Percentiles rank a stretch among this genome's conserved stretches.
phyloP scores from a whole-genome alignment of 345 rosid genomes.

The Nephelium lappaceum region DNA sequence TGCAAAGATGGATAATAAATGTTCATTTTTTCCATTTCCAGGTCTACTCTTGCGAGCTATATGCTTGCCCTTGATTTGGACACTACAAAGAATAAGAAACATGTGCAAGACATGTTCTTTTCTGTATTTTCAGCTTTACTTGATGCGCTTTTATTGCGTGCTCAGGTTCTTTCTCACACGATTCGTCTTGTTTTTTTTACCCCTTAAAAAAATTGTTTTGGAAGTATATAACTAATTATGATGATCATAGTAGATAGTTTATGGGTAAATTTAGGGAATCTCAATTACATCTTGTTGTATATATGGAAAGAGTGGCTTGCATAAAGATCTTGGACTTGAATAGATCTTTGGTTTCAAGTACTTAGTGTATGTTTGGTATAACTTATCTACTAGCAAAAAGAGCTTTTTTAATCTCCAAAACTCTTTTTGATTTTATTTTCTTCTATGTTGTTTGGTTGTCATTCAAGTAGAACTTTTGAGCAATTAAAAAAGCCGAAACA shows the following conservation, averaged over 20 bases:
- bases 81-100: conserved; percentile 43
- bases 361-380: not conserved
- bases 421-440: no score
- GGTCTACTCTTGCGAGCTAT: conserved; percentile 83
- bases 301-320: not conserved
- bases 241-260: not conserved
- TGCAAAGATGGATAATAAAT: not conserved
- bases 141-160: conserved; percentile 79
- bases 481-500: no score
- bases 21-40: conserved; percentile 30
- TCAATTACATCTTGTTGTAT: not conserved
- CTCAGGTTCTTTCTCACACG: conserved; percentile 64
- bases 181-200: conserved; percentile 9
- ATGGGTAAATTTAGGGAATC: not conserved
- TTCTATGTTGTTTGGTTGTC: no score
- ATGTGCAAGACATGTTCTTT: conserved; percentile 58
- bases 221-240: conserved; percentile 8
- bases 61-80: conserved; percentile 61
- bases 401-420: no score
- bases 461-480: no score
- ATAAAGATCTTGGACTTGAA: not conserved
- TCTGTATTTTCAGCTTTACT: conserved; percentile 80
- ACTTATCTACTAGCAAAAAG: no score
- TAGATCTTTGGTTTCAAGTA: not conserved
- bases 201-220: conserved; percentile 6